These are phyloP conservation scores for Eucalyptus fibrosa DNA, from an alignment of 345 rosid species.

Conservation along the genomic window DNA sequence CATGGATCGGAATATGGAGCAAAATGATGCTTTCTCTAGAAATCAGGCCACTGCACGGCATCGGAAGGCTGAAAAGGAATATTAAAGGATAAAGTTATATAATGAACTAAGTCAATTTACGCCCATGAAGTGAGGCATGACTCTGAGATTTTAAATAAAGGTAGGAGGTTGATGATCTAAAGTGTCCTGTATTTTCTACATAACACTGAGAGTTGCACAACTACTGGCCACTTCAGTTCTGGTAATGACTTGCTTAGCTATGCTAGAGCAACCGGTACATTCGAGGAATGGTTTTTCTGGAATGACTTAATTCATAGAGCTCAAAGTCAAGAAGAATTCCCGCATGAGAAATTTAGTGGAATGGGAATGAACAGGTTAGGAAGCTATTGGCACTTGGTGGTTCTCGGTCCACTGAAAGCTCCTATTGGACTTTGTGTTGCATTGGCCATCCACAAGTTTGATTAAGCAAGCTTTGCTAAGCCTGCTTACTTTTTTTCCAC, in stretches of 20 bases:
- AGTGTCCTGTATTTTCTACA: not conserved
- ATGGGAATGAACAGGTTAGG: not conserved
- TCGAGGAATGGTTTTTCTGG: not conserved
- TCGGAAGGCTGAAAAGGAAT: not conserved
- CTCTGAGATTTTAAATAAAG: not conserved
- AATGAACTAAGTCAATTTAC: not conserved
- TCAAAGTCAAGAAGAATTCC: not conserved
- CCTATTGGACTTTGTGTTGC: not conserved
- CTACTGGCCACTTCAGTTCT: not conserved
- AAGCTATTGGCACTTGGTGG: not conserved
- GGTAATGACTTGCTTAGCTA: not conserved
- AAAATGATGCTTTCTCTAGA: not conserved
- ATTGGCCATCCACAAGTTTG: not conserved
- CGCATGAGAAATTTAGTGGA: not conserved
- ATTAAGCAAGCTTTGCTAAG: not conserved
- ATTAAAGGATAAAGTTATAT: not conserved
- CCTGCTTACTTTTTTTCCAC: not conserved
- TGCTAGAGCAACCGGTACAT: not conserved
- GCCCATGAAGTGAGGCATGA: not conserved
- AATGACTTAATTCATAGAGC: not conserved
- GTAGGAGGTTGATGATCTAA: not conserved
- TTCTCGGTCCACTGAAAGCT: not conserved
- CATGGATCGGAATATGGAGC: not conserved
- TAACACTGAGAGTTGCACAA: not conserved
- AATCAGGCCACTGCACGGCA: not conserved